Percentiles rank a stretch among this genome's conserved stretches.
Evolutionary conservation across 768 basidiomycete genomes (phyloP).

Genomic region (Boletus tomentosulus): DNA sequence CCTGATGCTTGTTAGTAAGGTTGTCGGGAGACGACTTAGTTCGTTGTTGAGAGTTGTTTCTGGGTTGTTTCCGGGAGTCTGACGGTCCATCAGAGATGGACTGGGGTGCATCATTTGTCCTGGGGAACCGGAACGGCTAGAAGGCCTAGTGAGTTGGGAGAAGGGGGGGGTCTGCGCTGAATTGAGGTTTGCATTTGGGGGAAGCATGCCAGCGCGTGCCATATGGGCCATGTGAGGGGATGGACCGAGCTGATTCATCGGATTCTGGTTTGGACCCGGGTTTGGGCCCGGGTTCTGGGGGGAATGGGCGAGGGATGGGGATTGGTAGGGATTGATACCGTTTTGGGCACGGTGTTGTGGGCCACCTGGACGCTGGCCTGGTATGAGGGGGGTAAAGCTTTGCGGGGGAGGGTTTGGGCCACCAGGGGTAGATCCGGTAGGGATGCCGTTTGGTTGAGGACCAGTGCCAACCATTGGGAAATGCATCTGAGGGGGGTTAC

Average conservation of each 20-base stretch:
- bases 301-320: slow-evolving; percentile 62
- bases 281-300: slow-evolving; percentile 44
- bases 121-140: no score
- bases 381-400: slow-evolving; percentile 33
- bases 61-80: slow-evolving; percentile 33
- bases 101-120: slow-evolving; percentile 53
- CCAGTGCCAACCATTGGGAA: slow-evolving; percentile 27
- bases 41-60: slow-evolving; percentile 37
- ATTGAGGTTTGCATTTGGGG: slow-evolving; percentile 40
- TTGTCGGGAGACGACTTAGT: slow-evolving; percentile 37
- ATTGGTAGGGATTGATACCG: slow-evolving; percentile 51
- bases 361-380: slow-evolving; percentile 28
- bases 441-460: slow-evolving; percentile 44
- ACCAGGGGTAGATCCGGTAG: slow-evolving; percentile 26
- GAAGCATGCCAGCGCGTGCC: slow-evolving; percentile 45
- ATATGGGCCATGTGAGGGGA: slow-evolving; percentile 50
- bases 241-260: slow-evolving; percentile 49
- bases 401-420: slow-evolving; percentile 32
- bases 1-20: slow-evolving; percentile 34
- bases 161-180: slow-evolving; percentile 40
- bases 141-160: slow-evolving; percentile 47
- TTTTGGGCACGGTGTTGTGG: slow-evolving; percentile 44
- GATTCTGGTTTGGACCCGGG: slow-evolving; percentile 30
- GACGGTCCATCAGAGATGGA: slow-evolving; percentile 51
- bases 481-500: slow-evolving; percentile 24